Conservation (phyloP, 1,284 basidiomycete genomes). For the Ustilago loliicola region DNA sequence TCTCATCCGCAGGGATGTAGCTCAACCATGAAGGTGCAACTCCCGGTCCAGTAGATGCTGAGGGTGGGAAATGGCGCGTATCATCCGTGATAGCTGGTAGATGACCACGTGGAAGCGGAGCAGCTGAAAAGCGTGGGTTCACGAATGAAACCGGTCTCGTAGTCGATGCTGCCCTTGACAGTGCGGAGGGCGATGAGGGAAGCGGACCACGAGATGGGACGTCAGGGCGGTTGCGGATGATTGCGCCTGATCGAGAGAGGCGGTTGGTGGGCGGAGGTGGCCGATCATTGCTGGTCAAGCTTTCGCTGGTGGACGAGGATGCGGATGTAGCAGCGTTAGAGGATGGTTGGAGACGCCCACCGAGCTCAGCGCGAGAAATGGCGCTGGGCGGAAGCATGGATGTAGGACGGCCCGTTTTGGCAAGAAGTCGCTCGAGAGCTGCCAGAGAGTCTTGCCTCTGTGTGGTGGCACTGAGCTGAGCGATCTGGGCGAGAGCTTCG, state of each 20-base stretch:
- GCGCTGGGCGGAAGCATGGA: constrained; percentile 31
- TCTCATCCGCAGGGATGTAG: constrained; percentile 49
- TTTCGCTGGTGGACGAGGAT: background rate
- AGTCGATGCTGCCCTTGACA: constrained; percentile 26
- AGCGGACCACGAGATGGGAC: constrained; percentile 1
- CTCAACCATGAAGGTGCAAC: constrained; percentile 47
- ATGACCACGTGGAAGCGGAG: constrained; percentile 54
- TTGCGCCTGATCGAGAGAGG: constrained; percentile 42
- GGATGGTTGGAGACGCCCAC: constrained; percentile 12
- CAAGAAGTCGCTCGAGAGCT: constrained; percentile 49
- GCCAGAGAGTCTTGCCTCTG: constrained; percentile 48
- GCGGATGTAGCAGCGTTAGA: constrained; percentile 3
- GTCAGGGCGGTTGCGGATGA: constrained; percentile 18
- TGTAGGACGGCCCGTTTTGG: constrained; percentile 34
- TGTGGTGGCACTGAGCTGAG: constrained; percentile 34
- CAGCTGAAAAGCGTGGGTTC: constrained; percentile 53
- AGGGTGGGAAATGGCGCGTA: constrained; percentile 62
- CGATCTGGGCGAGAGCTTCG: constrained; percentile 53
- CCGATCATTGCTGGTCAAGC: constrained; percentile 1
- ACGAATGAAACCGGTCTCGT: constrained; percentile 49
- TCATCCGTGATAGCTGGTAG: constrained; percentile 63
- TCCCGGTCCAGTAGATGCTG: constrained; percentile 28
- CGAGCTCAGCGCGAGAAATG: constrained; percentile 26
- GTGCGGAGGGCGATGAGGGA: constrained; percentile 13
- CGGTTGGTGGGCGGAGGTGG: constrained; percentile 10